Evolutionary conservation across 768 basidiomycete species (phyloP).

Genomic region (Boletus sp.): DNA sequence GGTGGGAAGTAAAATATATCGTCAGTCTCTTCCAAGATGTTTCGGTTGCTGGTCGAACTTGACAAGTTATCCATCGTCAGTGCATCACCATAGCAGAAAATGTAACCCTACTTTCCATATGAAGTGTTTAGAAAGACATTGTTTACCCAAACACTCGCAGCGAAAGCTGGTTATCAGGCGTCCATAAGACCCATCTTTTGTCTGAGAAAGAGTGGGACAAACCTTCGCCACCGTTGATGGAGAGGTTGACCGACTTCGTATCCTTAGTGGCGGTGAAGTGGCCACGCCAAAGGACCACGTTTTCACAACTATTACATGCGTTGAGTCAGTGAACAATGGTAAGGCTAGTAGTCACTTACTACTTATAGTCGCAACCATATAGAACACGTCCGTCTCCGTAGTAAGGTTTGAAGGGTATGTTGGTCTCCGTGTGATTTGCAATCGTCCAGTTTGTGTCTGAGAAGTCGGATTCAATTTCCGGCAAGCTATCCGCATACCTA

Average conservation of each 20-base stretch:
- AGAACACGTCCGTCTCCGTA: constrained; percentile 77
- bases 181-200: neutral
- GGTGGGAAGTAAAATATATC: constrained; percentile 60
- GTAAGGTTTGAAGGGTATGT: constrained; percentile 63
- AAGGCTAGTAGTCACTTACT: constrained; percentile 42
- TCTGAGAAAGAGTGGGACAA: constrained; percentile 3
- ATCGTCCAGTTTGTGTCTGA: constrained; percentile 62
- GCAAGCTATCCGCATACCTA: constrained; percentile 73
- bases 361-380: constrained; percentile 86
- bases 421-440: constrained; percentile 72
- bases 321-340: constrained; percentile 5
- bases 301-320: constrained; percentile 61
- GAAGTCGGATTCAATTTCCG: constrained; percentile 57
- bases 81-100: neutral
- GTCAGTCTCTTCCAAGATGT: constrained; percentile 64
- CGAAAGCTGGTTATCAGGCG: constrained; percentile 48
- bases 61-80: neutral
- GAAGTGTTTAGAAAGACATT: constrained; percentile 67
- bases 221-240: constrained; percentile 82
- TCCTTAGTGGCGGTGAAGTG: constrained; percentile 64
- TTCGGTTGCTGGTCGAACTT: constrained; percentile 61
- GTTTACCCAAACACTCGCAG: constrained; percentile 81
- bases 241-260: constrained; percentile 65
- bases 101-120: constrained; percentile 59
- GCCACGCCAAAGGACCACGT: constrained; percentile 76